Base-by-base conservation (phyloP, 805 yeast species). In the Metschnikowia baotianmanensis region DNA sequence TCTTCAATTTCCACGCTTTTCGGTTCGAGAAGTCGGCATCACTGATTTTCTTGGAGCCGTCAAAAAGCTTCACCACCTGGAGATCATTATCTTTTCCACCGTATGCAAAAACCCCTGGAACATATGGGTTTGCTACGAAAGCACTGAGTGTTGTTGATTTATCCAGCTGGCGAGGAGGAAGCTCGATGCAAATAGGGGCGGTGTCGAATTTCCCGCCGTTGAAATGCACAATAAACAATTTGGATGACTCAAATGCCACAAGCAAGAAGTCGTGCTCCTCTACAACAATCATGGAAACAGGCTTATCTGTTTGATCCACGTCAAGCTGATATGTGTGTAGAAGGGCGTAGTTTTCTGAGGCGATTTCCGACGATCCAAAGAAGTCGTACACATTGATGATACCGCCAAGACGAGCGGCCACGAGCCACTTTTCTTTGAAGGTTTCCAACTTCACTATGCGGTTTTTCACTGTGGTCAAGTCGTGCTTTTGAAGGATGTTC, bases 11-110 rank as follows among this genome's bases (percentile, higher is more conserved):
- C 50, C 52, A 51, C 13, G 36, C 16, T 4, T 19, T 23, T 5
- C 45, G 25, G 24, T 13, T 23, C 17, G 61, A 55, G 46, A 62
- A 51, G 26, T 47, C 46, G 3, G 26, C 40, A 20, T 32, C 38
- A 9, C 42, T 30, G 28, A 51, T 45, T 18, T 15, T 24, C 33
- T 59, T 53, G 3, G 51, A 46, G 11, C 54, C 26, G 1, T 58
- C 58, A 36, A 62, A 65, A 17, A 78, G 46, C 31, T 65, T 50
- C 34, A 76, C 58, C 16, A 82, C 62, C 37, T 76, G 76, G 5
- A 86, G 63, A 57, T 86, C 90, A 44, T 80, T 80, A 52, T 89
- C 95, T 55, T 86, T 78, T 21, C 98, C 99, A 25, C 97, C 97
- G 53, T 69, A 77, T 1, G 93, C 96, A 61, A 85, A 78, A 2